Evolutionary conservation across 1,284 basidiomycete species (phyloP), one percentile per base, ranked within the genome.

Genomic region (Phlebopus sp.): DNA sequence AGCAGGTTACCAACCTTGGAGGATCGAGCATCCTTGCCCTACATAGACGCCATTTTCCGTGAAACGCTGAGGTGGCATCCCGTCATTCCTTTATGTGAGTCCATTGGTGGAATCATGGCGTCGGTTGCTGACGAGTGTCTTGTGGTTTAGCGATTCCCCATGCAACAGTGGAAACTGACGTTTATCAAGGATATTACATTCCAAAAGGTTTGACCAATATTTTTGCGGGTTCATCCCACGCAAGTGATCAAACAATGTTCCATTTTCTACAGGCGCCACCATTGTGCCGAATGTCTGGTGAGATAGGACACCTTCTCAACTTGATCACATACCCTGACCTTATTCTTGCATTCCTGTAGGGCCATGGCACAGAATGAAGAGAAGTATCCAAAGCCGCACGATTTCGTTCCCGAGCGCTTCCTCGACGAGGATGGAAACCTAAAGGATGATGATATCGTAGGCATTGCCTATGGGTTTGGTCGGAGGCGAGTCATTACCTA

Each of bases 401-500:
- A 49, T 5, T 56, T 59, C 34, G 5, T 39, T 13, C 59, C 52
- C 6, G 54, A 54, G 17, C 51, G 59, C 1, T 60, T 63, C 37
- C 43, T 61, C 9, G 25, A 52, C 13, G 47, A 45, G 9, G 54
- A 57, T 25, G 54, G 58, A 9, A 49, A 47, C 2, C 46, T 62
- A 31, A 56, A 43, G 18, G 44, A 48, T 0, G 51, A 60, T 31
- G 52, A 58, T 36, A 49, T 30, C 5, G 42, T 52, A 11, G 35
- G 56, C 18, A 51, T 63, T 15, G 21, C 38, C 2, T 60, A 38
- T 36, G 60, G 59, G 4, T 59, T 61, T 36, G 59, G 57, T 10
- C 50, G 58, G 15, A 47, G 42, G 31, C 23, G 27, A 17, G 35
- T 15, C 3, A 23, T 8, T 36, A n/a, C 18, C 15, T 19, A 36